Base-by-base conservation (phyloP, 106 monocot genomes). In the Iris macrosiphon region DNA sequence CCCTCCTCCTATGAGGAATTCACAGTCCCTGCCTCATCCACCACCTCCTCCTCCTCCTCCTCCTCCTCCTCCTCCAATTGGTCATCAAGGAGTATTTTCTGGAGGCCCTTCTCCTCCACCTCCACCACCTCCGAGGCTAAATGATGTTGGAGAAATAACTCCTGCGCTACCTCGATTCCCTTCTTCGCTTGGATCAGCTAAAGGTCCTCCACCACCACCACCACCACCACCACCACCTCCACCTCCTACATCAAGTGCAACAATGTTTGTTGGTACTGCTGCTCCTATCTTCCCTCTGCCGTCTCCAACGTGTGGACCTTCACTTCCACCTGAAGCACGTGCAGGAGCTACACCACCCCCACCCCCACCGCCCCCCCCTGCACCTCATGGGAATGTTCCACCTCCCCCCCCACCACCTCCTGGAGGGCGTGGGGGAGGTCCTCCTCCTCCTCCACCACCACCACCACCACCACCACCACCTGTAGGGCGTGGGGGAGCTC, bases 391-490 rank as follows among this genome's bases (percentile, higher is more conserved):
- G 4, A 22, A 18, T 3, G 18, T n/a, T n/a, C n/a, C n/a, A n/a
- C n/a, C n/a, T n/a, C n/a, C n/a, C n/a, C n/a, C n/a, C n/a, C n/a
- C 38, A 23, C 66, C 65, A 31, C 28, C 58, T 25, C 49, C 21
- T 60, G 13, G n/a, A n/a, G n/a, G 25, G 17, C 27, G 19, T 26
- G n/a, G 46, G 9, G 63, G 56, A 38, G 45, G n/a, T 16, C n/a
- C n/a, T n/a, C n/a, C n/a, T 62, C 21, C 40, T 18, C 49, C 39
- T 8, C 39, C 51, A 32, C 75, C 88, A 8, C 79, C 79, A 14
- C 78, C 78, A 7, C 77, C 78, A 40, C 59, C 77, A 19, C 44
- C 47, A 16, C n/a, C n/a, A n/a, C n/a, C n/a, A n/a, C n/a, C n/a
- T n/a, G n/a, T 15, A 27, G 14, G 30, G n/a, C n/a, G n/a, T n/a